These are phyloP conservation scores for Boletus reticuloceps DNA, from an alignment of 768 basidiomycete species.

Conservation along the genomic window DNA sequence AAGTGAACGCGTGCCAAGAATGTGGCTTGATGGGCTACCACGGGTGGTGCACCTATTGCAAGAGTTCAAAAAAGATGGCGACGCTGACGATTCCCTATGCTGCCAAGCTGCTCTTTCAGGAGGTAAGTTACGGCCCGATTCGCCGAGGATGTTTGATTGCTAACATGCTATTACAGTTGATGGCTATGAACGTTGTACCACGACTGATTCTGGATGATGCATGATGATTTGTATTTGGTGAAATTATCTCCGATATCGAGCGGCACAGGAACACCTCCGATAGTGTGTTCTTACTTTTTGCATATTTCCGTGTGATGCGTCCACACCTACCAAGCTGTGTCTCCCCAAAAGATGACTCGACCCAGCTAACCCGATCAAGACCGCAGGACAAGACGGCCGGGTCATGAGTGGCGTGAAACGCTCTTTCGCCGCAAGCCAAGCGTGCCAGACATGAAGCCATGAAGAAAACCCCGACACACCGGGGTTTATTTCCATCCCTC, in stretches of 20 bases:
- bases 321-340: slow-evolving; percentile 6
- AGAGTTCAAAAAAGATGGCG: slow-evolving; percentile 94
- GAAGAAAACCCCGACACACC: background rate
- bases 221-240: slow-evolving; percentile 22
- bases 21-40: slow-evolving; percentile 95
- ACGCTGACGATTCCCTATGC: slow-evolving; percentile 96
- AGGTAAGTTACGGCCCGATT: slow-evolving; percentile 45
- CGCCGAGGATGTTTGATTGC: background rate
- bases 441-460: background rate
- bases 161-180: slow-evolving; percentile 50
- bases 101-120: slow-evolving; percentile 89
- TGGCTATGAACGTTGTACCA: slow-evolving; percentile 97
- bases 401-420: slow-evolving; percentile 8
- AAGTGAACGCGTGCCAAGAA: slow-evolving; percentile 91
- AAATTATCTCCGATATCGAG: too few relatives aligned
- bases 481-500: background rate
- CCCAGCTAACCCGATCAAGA: background rate
- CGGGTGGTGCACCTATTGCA: slow-evolving; percentile 98
- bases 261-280: slow-evolving; percentile 4
- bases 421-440: slow-evolving; percentile 5
- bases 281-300: background rate
- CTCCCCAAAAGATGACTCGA: background rate
- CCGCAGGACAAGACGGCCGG: slow-evolving; percentile 3
- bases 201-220: slow-evolving; percentile 86
- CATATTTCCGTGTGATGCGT: background rate